Conservation (phyloP, 2,329 filamentous ascomycete species). For the Penicillium sumatraense region DNA sequence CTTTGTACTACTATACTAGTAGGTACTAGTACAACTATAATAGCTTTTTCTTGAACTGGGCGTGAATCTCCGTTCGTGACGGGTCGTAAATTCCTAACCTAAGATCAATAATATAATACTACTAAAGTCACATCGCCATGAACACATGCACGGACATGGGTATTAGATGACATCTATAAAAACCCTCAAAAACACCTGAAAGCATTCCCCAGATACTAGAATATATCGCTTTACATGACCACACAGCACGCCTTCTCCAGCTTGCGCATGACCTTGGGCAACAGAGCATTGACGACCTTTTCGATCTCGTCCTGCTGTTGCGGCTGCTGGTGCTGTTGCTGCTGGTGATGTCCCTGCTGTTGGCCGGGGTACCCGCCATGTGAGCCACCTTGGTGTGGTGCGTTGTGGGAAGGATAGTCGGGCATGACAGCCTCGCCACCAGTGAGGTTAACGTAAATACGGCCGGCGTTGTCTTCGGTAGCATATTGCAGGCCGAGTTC, state of each 20-base stretch:
- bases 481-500: slow-evolving; percentile 81
- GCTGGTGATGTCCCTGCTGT: slow-evolving; percentile 42
- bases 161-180: neutral
- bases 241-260: slow-evolving; percentile 72
- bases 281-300: slow-evolving; percentile 63
- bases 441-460: slow-evolving; percentile 85
- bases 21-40: neutral
- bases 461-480: slow-evolving; percentile 86
- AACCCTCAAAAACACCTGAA: neutral
- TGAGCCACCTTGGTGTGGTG: slow-evolving; percentile 45
- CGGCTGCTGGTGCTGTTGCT: slow-evolving; percentile 49
- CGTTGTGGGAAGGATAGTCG: slow-evolving; percentile 42
- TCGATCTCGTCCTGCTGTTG: slow-evolving; percentile 63
- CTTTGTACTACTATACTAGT: too few species aligned
- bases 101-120: too few species aligned
- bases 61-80: neutral
- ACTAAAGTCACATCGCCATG: neutral
- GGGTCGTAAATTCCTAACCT: neutral
- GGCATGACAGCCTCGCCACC: slow-evolving; percentile 66
- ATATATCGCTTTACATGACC: slow-evolving; percentile 67
- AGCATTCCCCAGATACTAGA: neutral
- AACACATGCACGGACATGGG: neutral
- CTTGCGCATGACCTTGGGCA: slow-evolving; percentile 66
- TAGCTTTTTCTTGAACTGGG: neutral
- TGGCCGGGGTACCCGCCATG: slow-evolving; percentile 41